Evolutionary conservation across 2,329 filamentous ascomycete species (phyloP).

Genomic region (Colletotrichum kahawae): DNA sequence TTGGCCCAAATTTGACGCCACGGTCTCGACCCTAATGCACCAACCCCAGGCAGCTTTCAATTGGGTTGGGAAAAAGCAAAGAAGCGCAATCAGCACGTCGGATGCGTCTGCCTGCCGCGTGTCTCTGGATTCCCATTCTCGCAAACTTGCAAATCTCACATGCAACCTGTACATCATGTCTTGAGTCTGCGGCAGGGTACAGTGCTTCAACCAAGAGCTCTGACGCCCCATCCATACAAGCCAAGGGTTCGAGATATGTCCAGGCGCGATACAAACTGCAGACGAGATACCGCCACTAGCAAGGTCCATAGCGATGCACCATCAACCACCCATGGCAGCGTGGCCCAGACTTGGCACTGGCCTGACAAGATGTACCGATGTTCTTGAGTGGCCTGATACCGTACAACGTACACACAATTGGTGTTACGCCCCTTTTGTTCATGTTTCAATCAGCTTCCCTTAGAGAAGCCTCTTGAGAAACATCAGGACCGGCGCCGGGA

Average conservation of each 20-base stretch:
- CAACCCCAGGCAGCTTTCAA: constrained; percentile 3
- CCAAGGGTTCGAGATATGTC: neutral
- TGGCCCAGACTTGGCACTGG: constrained; percentile 2
- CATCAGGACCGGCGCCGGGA: neutral
- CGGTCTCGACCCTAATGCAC: constrained; percentile 10
- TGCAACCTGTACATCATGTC: neutral
- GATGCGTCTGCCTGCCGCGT: neutral
- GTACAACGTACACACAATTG: neutral
- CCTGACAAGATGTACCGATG: neutral
- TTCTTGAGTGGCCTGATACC: neutral
- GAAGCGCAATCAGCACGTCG: neutral
- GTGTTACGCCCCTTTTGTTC: neutral
- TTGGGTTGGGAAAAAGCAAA: neutral
- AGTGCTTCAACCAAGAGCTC: neutral
- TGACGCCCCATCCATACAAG: neutral
- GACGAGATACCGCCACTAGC: neutral
- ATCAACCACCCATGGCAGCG: neutral
- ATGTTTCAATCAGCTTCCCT: neutral
- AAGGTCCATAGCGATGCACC: neutral
- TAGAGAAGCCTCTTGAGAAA: neutral
- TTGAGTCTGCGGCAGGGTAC: neutral
- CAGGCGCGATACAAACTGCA: neutral
- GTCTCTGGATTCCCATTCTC: neutral
- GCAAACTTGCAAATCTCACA: neutral
- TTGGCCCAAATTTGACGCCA: constrained; percentile 1